Evolutionary conservation across 2,329 filamentous ascomycete species (phyloP).

Genomic region (Claviceps capensis): DNA sequence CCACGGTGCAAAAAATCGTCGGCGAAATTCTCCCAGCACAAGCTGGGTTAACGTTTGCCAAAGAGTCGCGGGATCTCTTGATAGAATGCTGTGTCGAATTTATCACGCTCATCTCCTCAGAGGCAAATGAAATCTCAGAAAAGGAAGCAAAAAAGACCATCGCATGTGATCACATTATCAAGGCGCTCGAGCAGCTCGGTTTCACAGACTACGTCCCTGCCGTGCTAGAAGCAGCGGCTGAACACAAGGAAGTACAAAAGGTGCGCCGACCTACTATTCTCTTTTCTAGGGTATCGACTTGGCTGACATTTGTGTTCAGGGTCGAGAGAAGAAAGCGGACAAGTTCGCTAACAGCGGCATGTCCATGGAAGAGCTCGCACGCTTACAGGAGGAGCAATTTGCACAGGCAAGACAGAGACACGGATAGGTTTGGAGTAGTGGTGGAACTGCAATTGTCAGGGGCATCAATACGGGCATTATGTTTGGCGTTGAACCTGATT

Average conservation of each 20-base stretch:
- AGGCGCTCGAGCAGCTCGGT: constrained; percentile 80
- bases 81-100: constrained; percentile 99
- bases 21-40: constrained; percentile 76
- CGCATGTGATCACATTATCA: constrained; percentile 93
- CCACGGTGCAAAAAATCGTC: constrained; percentile 74
- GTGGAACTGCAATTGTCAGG: constrained; percentile 1
- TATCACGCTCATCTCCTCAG: constrained; percentile 94
- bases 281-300: constrained; percentile 13
- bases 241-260: constrained; percentile 89
- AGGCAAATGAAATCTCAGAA: constrained; percentile 97
- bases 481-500: constrained; percentile 18
- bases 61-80: constrained; percentile 85
- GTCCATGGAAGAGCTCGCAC: constrained; percentile 77
- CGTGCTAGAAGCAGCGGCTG: constrained; percentile 71
- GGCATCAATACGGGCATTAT: constrained; percentile 18
- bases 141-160: constrained; percentile 99
- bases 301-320: constrained; percentile 33
- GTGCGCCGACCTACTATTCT: constrained; percentile 37
- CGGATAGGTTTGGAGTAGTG: constrained; percentile 4
- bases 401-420: constrained; percentile 46
- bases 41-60: constrained; percentile 71
- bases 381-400: constrained; percentile 86
- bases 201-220: constrained; percentile 87
- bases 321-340: constrained; percentile 90
- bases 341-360: constrained; percentile 93